Evolutionary conservation across 2,329 filamentous ascomycete genomes (phyloP).

Genomic region (Fusarium xyrophilum): DNA sequence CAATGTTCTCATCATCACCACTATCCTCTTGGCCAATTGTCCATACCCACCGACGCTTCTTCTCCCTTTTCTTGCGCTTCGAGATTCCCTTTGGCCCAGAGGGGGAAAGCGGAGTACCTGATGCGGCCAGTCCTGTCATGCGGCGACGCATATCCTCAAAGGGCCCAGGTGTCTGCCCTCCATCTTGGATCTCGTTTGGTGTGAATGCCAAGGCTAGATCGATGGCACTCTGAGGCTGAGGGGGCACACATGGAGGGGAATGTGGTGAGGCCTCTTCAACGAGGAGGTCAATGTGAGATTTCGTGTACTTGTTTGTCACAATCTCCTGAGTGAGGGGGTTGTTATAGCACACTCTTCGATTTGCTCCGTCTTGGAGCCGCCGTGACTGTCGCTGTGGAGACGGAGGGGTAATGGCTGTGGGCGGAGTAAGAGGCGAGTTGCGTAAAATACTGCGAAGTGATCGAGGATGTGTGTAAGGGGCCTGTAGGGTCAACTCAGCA

Average conservation of each 20-base stretch:
- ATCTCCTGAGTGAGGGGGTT: slow-evolving; percentile 70
- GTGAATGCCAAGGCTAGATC: slow-evolving; percentile 61
- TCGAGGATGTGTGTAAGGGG: slow-evolving; percentile 66
- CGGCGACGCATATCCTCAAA: slow-evolving; percentile 68
- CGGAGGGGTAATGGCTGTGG: slow-evolving; percentile 56
- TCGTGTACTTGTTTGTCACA: slow-evolving; percentile 66
- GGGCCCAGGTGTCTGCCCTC: slow-evolving; percentile 67
- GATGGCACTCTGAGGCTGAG: slow-evolving; percentile 51
- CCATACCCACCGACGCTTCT: slow-evolving; percentile 71
- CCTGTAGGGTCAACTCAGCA: slow-evolving; percentile 38
- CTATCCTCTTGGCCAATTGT: slow-evolving; percentile 66
- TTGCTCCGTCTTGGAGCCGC: slow-evolving; percentile 61
- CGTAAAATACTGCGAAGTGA: slow-evolving; percentile 69
- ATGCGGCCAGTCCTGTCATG: slow-evolving; percentile 56
- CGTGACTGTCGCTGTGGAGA: slow-evolving; percentile 62
- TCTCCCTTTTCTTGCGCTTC: slow-evolving; percentile 64
- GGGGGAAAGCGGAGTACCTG: slow-evolving; percentile 52
- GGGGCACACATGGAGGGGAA: slow-evolving; percentile 46
- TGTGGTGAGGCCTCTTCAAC: slow-evolving; percentile 62
- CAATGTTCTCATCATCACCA: slow-evolving; percentile 53
- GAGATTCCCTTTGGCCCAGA: slow-evolving; percentile 54
- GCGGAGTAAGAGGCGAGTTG: slow-evolving; percentile 68
- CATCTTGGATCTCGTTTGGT: slow-evolving; percentile 63
- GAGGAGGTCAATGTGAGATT: slow-evolving; percentile 69
- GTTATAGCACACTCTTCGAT: slow-evolving; percentile 66